Evolutionary conservation across 139 green algal genomes (phyloP), one percentile per base, ranked within the genome.

Genomic region (Zygnema circumcarinatum): DNA sequence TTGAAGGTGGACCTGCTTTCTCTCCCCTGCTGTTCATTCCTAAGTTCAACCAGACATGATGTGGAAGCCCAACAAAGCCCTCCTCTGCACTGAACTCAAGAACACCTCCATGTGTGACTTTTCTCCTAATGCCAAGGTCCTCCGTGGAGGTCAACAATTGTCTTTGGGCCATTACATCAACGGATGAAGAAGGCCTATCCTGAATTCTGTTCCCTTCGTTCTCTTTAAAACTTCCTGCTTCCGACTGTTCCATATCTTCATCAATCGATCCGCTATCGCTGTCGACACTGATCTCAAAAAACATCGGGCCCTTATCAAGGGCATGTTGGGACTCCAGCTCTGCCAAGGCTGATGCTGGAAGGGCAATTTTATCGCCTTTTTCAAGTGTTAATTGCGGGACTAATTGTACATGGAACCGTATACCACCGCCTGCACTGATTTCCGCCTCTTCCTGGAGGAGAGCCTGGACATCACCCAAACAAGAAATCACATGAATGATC

Each of bases 261-360:
- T 38, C 36, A 22, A 25, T 52, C 32, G 11, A 79, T 16, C 3
- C 52, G n/a, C 3, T 86, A 20, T 3, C 2, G 2, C 2, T 47
- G 2, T 76, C 84, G 47, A 36, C 7, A 38, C 80, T 74, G 53
- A 91, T 35, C 38, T 85, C 31, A 68, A 91, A 89, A 54, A 90
- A 31, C 83, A 91, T 89, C n/a, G 87, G 87, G 0, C 87, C 87
- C 41, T 85, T 90, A 31, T 91, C 87, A 16, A 91, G 82, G 31
- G 83, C 87, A 29, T 79, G 42, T 47, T 87, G 20, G 1, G 38
- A 35, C 11, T 41, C 32, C 7, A 91, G 74, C 2, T 76, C 38
- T 0, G 62, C 75, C 68, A 91, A 54, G 25, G 39, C 83, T 0
- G 82, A 87, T 20, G 36, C 76, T 11, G 87, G 87, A 22, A 91